Conservation (phyloP, 1,284 basidiomycete species). For the Puccinia novopanici region DNA sequence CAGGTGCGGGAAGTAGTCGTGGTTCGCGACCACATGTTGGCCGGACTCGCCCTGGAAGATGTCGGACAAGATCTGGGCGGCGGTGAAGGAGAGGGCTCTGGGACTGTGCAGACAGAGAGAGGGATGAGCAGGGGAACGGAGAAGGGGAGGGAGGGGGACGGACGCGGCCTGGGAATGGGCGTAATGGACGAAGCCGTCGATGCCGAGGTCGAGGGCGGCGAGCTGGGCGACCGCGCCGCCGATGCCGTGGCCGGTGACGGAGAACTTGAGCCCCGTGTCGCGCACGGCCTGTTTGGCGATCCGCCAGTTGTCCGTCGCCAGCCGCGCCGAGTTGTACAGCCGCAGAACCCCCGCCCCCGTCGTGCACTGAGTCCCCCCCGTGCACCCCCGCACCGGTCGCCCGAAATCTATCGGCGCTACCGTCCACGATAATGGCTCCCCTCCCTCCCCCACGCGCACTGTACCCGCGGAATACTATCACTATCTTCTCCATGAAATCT, state of each 20-base stretch:
- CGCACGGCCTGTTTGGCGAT: conserved; percentile 28
- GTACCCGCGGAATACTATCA: conserved; percentile 44
- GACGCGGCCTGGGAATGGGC: conserved; percentile 50
- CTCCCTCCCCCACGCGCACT: too few relatives aligned
- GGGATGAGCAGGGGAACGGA: neutral
- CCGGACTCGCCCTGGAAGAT: conserved; percentile 43
- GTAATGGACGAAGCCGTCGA: conserved; percentile 32
- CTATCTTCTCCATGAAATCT: conserved; percentile 45
- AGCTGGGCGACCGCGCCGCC: conserved; percentile 45
- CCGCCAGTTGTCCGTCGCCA: conserved; percentile 32
- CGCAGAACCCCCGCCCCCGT: conserved; percentile 33
- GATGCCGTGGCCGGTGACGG: conserved; percentile 45
- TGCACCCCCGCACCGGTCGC: neutral
- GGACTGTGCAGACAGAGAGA: neutral
- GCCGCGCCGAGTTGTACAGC: conserved; percentile 41
- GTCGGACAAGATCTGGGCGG: neutral
- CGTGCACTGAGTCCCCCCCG: neutral
- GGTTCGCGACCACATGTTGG: conserved; percentile 44
- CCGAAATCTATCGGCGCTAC: conserved; percentile 40
- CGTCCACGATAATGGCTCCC: conserved; percentile 17
- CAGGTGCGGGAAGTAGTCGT: conserved; percentile 43
- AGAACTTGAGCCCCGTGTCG: conserved; percentile 34
- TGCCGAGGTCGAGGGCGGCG: conserved; percentile 43
- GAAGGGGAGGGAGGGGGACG: neutral
- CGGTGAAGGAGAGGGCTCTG: neutral